Evolutionary conservation across 176 grass and related monocot genomes (phyloP).

Genomic region (Juncus inflexus): DNA sequence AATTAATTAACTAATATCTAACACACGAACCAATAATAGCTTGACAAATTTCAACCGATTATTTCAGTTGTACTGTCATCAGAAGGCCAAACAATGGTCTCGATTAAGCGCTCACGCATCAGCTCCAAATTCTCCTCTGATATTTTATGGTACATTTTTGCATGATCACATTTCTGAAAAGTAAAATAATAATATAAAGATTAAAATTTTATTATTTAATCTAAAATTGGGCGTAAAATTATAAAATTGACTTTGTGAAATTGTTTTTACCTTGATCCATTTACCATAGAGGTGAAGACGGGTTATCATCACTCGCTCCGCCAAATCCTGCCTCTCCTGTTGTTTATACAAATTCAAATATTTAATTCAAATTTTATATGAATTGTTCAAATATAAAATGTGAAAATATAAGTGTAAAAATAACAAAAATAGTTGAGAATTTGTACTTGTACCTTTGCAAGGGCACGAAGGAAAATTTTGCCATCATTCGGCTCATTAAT

Average conservation of each 20-base stretch:
- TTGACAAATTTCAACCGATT: constrained; percentile 22
- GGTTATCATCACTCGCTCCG: constrained; percentile 90
- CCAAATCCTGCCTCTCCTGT: constrained; percentile 79
- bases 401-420: background rate
- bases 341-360: background rate
- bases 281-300: constrained; percentile 81
- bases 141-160: constrained; percentile 45
- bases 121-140: constrained; percentile 43
- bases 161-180: constrained; percentile 48
- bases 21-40: background rate
- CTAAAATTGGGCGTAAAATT: background rate
- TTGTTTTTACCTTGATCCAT: constrained; percentile 49
- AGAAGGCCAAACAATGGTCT: constrained; percentile 45
- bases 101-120: constrained; percentile 38
- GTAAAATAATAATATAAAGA: background rate
- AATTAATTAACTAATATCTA: constrained; percentile 23
- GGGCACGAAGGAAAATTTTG: constrained; percentile 54
- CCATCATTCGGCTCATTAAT: constrained; percentile 49
- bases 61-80: constrained; percentile 38
- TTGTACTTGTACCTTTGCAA: constrained; percentile 50
- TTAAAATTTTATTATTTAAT: background rate
- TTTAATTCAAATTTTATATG: constrained; percentile 7
- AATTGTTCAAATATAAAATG: background rate
- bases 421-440: background rate
- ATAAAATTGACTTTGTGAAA: background rate